Percentiles rank a stretch among this genome's conserved stretches.
These are phyloP conservation scores for Arabis hirsuta DNA, from an alignment of 345 rosid species.

Conservation along the genomic window DNA sequence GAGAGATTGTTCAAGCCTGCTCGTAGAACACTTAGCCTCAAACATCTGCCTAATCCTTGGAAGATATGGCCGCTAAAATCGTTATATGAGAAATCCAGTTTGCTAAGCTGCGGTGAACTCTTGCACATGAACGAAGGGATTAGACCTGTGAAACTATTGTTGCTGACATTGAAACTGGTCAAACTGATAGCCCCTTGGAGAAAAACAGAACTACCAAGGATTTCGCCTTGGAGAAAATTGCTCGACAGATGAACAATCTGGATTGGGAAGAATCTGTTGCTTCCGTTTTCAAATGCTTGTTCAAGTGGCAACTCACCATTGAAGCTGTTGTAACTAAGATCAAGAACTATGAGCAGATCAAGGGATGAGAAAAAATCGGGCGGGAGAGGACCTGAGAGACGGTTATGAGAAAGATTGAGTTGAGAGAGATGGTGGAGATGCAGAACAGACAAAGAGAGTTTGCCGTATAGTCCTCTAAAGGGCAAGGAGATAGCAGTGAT, in stretches of 20 bases:
- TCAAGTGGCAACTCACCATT: conserved; percentile 62
- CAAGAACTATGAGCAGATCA: conserved; percentile 53
- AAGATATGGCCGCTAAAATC: conserved; percentile 56
- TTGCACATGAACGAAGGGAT: conserved; percentile 64
- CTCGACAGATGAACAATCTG: conserved; percentile 61
- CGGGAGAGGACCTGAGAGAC: conserved; percentile 58
- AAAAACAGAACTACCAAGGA: conserved; percentile 41
- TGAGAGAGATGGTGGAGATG: conserved; percentile 50
- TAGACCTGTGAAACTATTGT: conserved; percentile 64
- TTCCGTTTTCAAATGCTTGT: conserved; percentile 16
- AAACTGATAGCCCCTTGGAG: conserved; percentile 51
- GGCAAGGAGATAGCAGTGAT: conserved; percentile 58
- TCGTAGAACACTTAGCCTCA: conserved; percentile 51
- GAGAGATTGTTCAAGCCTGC: conserved; percentile 75
- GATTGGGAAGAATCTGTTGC: conserved; percentile 29
- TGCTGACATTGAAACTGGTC: conserved; percentile 64
- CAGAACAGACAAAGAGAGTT: conserved; percentile 44
- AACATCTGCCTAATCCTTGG: conserved; percentile 60
- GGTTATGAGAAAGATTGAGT: conserved; percentile 70
- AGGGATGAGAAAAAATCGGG: conserved; percentile 47
- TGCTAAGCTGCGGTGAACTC: conserved; percentile 43
- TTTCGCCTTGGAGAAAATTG: conserved; percentile 58
- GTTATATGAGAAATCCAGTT: conserved; percentile 71
- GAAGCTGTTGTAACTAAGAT: conserved; percentile 70
- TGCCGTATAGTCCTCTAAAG: conserved; percentile 52